Conservation (phyloP, 495 filamentous ascomycete species). For the Talaromyces adpressus region DNA sequence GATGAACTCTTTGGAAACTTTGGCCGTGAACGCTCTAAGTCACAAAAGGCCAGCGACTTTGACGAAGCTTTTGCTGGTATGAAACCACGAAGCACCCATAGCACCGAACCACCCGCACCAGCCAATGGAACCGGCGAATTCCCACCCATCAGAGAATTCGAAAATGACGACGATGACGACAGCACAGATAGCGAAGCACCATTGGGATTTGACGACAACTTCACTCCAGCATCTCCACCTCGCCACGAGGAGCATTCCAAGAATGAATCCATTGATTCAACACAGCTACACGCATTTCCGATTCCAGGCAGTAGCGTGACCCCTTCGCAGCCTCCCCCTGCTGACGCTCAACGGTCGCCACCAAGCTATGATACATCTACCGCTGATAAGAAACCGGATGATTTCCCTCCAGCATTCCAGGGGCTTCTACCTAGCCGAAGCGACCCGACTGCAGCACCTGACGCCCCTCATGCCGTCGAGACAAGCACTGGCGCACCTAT, state of each 20-base stretch:
- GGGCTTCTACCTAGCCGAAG: slow-evolving; percentile 59
- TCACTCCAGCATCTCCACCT: slow-evolving; percentile 63
- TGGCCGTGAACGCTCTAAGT: slow-evolving; percentile 48
- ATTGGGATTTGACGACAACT: slow-evolving; percentile 87
- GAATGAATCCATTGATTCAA: slow-evolving; percentile 27
- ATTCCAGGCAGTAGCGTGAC: slow-evolving; percentile 22
- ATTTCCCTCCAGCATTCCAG: slow-evolving; percentile 54
- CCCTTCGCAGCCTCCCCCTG: slow-evolving; percentile 33
- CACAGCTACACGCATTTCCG: slow-evolving; percentile 37
- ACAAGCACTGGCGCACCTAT: slow-evolving; percentile 34
- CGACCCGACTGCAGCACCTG: slow-evolving; percentile 50
- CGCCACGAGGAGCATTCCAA: slow-evolving; percentile 29
- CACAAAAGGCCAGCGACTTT: slow-evolving; percentile 50
- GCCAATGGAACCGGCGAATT: slow-evolving; percentile 56
- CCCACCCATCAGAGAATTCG: slow-evolving; percentile 84
- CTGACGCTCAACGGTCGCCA: slow-evolving; percentile 56
- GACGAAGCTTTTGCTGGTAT: slow-evolving; percentile 42
- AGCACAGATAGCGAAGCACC: slow-evolving; percentile 62
- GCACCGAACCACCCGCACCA: slow-evolving; percentile 22
- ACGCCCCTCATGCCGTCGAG: slow-evolving; percentile 40
- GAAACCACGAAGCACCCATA: slow-evolving; percentile 20
- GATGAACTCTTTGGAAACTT: slow-evolving; percentile 49
- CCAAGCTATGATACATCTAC: slow-evolving; percentile 52
- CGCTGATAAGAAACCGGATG: slow-evolving; percentile 21
- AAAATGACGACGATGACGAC: slow-evolving; percentile 67